Conservation (phyloP, 2,329 filamentous ascomycete genomes). For the Pseudogymnoascus sp. region DNA sequence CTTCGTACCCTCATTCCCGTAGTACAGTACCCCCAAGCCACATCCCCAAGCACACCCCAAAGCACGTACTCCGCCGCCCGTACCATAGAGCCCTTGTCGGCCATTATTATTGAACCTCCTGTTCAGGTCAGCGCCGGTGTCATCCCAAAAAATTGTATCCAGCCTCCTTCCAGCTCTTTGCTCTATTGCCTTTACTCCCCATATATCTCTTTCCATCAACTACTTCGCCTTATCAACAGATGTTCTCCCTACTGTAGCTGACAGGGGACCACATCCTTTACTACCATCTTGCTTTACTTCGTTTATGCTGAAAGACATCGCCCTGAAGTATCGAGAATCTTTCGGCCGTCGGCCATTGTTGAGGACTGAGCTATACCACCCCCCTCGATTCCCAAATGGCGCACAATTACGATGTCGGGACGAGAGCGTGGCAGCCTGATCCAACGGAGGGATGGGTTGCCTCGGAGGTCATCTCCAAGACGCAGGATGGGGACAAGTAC, state of each 20-base stretch:
- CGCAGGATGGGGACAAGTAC: slow-evolving; percentile 75
- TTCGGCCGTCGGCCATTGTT: slow-evolving; percentile 2
- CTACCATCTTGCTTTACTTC: background rate
- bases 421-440: slow-evolving; percentile 97
- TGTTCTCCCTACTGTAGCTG: slow-evolving; percentile 2
- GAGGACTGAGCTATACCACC: background rate
- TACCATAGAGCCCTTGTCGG: background rate
- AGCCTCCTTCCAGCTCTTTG: background rate
- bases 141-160: slow-evolving; percentile 1
- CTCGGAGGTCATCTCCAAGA: slow-evolving; percentile 85
- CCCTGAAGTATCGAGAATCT: slow-evolving; percentile 1
- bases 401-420: slow-evolving; percentile 92
- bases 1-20: background rate
- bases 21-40: background rate
- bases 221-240: slow-evolving; percentile 1
- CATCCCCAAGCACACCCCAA: background rate
- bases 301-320: background rate
- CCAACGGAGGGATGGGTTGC: slow-evolving; percentile 93
- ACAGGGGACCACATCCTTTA: slow-evolving; percentile 7
- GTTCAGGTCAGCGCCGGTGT: background rate
- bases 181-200: background rate
- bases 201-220: background rate
- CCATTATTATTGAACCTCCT: slow-evolving; percentile 6
- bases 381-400: slow-evolving; percentile 52
- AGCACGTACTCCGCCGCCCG: background rate